These are phyloP conservation scores for Earliella scabrosa DNA, from an alignment of 1,284 basidiomycete species.

Conservation along the genomic window DNA sequence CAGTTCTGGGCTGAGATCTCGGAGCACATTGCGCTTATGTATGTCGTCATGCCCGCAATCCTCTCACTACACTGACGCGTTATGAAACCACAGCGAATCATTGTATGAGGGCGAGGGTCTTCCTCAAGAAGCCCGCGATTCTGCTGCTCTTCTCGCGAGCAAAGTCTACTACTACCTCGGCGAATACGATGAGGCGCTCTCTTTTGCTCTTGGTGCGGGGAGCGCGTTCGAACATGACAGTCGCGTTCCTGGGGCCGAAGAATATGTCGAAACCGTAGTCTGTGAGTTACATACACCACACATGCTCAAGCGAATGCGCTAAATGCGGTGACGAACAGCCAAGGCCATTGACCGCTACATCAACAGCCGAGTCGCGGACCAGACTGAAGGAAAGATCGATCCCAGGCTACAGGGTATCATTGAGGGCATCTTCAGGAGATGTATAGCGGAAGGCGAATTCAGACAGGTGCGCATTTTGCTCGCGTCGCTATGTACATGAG, in stretches of 20 bases:
- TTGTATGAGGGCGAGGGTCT: conserved; percentile 86
- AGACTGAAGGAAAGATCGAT: conserved; percentile 67
- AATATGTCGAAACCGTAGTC: conserved; percentile 93
- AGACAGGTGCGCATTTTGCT: conserved; percentile 69
- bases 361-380: conserved; percentile 55
- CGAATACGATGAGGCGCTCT: conserved; percentile 91
- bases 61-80: conserved; percentile 22
- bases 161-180: conserved; percentile 97
- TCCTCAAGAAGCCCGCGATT: conserved; percentile 70
- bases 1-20: conserved; percentile 99
- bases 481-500: conserved; percentile 3
- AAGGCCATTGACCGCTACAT: conserved; percentile 96
- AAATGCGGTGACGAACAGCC: too few relatives aligned
- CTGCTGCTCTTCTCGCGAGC: conserved; percentile 89
- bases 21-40: conserved; percentile 91
- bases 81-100: conserved; percentile 66
- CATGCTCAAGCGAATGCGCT: too few relatives aligned
- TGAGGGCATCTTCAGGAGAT: conserved; percentile 84
- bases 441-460: conserved; percentile 85
- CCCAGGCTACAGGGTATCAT: conserved; percentile 81
- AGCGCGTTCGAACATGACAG: conserved; percentile 81
- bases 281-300: too few relatives aligned
- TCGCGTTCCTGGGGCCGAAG: conserved; percentile 65
- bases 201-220: conserved; percentile 91
- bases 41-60: conserved; percentile 38